phyloP scores from a whole-genome alignment of 805 yeast genomes.

The Wickerhamomyces canadensis region DNA sequence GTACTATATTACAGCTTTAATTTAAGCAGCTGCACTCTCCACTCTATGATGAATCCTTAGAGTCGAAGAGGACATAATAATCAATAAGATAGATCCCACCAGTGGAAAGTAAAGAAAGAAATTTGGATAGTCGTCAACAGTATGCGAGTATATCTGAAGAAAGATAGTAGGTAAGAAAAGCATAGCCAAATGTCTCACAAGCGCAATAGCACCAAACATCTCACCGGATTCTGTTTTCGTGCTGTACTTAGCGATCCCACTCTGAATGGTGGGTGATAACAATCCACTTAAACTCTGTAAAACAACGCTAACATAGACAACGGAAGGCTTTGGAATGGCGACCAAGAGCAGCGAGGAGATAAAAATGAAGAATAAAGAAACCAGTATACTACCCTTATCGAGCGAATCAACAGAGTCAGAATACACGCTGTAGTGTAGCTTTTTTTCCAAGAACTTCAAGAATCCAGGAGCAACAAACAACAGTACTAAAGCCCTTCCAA shows the following conservation, averaged over 20 bases:
- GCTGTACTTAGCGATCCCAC: constrained; percentile 13
- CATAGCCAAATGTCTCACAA: constrained; percentile 18
- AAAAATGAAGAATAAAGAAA: no score
- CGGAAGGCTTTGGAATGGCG: neutral
- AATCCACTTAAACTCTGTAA: constrained; percentile 16
- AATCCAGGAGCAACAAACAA: constrained; percentile 12
- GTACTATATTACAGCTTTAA: constrained; percentile 3
- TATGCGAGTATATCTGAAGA: constrained; percentile 13
- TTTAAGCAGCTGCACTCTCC: no score
- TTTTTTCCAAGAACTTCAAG: constrained; percentile 1
- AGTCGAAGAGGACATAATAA: no score
- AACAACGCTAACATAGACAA: constrained; percentile 10
- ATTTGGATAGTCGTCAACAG: constrained; percentile 8
- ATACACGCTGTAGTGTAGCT: no score
- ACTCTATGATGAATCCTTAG: no score
- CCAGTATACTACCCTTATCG: no score
- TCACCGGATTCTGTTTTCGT: constrained; percentile 17
- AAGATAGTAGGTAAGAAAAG: constrained; percentile 12
- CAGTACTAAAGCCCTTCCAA: constrained; percentile 17
- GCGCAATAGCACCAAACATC: constrained; percentile 20
- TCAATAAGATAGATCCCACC: constrained; percentile 1
- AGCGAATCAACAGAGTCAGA: no score
- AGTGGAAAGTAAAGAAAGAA: constrained; percentile 7
- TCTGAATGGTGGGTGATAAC: constrained; percentile 18
- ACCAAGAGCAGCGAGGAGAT: no score